Base-by-base conservation (phyloP, 2,329 filamentous ascomycete species). In the Ophiostoma australiae region DNA sequence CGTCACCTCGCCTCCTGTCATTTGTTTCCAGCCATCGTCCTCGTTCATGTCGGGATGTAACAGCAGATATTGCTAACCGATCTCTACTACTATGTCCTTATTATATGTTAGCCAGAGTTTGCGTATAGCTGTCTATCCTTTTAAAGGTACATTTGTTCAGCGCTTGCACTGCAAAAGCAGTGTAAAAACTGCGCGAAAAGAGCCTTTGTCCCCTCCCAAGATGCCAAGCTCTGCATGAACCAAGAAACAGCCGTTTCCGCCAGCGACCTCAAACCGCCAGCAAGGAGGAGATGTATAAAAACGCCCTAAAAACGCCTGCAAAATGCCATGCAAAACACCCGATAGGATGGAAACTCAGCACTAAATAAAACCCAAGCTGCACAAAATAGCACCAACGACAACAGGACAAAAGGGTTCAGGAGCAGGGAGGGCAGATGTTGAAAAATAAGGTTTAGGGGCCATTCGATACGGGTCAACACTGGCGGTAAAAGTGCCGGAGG, bases 211-310 rank as follows among this genome's bases (percentile, higher is more conserved):
- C 58, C 6, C 23, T 33, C 15, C 11, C 58, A 33, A 17, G 15
- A 35, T 63, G 58, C 70, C 70, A 72, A 70, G 72, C 55, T 52
- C 65, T 55, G 70, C 70, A 72, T 73, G 70, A 27, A 27, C 52
- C 23, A 58, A 23, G 7, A 23, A 73, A 70, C 48, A 39, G 48
- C 11, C 65, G 68, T 68, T 70, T 69, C 68, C 39, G 20, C 65
- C 68, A 66, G 63, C 55, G 70, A 65, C 72, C 48, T 72, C 70
- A 72, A 72, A 72, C 72, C 13, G 35, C 48, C 39, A 20, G 58
- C 20, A 27, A 33, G 27, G 70, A 13, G 44, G 58, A 31, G 35
- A 27, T 39, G 20, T 27, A 35, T 31, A n/a, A 52, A 66, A 33
- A 31, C 10, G 27, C 44, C 37, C 44, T 48, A 20, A 20, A 48